Conservation (phyloP, 257 asterid species). For the Solanum neorickii region DNA sequence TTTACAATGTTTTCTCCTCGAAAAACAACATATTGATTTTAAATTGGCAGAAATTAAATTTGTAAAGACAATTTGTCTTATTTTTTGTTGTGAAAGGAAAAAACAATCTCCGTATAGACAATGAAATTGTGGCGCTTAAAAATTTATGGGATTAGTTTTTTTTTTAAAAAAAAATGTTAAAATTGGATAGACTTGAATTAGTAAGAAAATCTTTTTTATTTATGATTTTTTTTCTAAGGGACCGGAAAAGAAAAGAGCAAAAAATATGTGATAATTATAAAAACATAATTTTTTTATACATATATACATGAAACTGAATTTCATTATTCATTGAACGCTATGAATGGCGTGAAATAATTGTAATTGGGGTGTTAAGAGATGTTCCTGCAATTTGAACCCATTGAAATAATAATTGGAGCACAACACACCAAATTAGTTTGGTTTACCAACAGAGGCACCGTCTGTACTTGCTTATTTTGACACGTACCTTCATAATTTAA, state of each 20-base stretch:
- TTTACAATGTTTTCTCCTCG: too few relatives aligned
- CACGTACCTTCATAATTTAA: background rate
- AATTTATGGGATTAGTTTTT: background rate
- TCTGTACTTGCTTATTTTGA: background rate
- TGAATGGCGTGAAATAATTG: background rate
- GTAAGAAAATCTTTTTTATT: too few relatives aligned
- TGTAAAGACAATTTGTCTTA: too few relatives aligned
- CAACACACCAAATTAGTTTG: background rate
- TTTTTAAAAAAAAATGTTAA: too few relatives aligned
- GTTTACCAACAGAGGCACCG: background rate
- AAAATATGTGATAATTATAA: too few relatives aligned
- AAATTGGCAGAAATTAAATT: too few relatives aligned
- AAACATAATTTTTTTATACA: too few relatives aligned
- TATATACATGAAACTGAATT: background rate
- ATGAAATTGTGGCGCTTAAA: too few relatives aligned
- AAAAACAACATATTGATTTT: too few relatives aligned
- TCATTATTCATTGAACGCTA: background rate
- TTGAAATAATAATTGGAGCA: background rate
- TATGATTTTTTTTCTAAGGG: too few relatives aligned
- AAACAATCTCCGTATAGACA: background rate
- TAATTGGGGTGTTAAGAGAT: background rate
- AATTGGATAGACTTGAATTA: background rate
- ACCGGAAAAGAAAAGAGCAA: too few relatives aligned
- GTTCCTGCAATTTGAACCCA: background rate
- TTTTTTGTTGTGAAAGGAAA: background rate